A percentile compares a stretch with the other conserved stretches of the same genome.
Evolutionary conservation across 2,329 filamentous ascomycete genomes (phyloP).

Genomic region (Esteya vermicola): DNA sequence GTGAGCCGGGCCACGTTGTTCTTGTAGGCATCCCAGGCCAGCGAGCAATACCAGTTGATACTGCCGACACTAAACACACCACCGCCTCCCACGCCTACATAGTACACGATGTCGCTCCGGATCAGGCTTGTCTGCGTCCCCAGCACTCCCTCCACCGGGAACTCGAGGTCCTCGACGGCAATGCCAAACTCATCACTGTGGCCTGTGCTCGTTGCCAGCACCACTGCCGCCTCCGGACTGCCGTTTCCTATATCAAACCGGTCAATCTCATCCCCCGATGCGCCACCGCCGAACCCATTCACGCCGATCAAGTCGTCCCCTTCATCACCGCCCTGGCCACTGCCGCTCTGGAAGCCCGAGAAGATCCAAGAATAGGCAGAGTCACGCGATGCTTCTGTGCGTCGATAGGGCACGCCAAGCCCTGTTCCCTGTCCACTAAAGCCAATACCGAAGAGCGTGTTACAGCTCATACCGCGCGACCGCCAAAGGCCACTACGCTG

Average conservation of each 20-base stretch:
- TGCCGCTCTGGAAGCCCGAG: slow-evolving; percentile 5
- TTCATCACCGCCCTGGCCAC: too few relatives aligned
- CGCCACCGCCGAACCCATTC: slow-evolving; percentile 17
- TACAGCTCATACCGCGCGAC: slow-evolving; percentile 16
- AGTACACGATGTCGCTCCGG: slow-evolving; percentile 13
- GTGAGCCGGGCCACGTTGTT: slow-evolving; percentile 15
- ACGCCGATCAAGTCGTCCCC: slow-evolving; percentile 11
- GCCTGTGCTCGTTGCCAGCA: slow-evolving; percentile 15
- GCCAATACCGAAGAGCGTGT: slow-evolving; percentile 18
- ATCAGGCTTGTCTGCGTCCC: slow-evolving; percentile 13
- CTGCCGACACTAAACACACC: slow-evolving; percentile 11
- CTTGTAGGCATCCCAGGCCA: slow-evolving; percentile 13
- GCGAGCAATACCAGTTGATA: slow-evolving; percentile 14
- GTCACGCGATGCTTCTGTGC: slow-evolving; percentile 5
- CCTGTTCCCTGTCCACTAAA: slow-evolving; percentile 17
- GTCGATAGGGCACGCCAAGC: slow-evolving; percentile 11
- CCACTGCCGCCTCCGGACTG: slow-evolving; percentile 14
- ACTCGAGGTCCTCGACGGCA: slow-evolving; percentile 11
- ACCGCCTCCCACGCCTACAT: slow-evolving; percentile 13
- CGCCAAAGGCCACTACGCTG: slow-evolving; percentile 19
- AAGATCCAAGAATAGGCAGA: slow-evolving; percentile 8
- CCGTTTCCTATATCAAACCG: slow-evolving; percentile 16
- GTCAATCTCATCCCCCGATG: slow-evolving; percentile 22
- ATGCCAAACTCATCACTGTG: slow-evolving; percentile 13
- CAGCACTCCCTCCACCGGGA: slow-evolving; percentile 11